A percentile compares a stretch with the other conserved stretches of the same genome.
Conservation (phyloP, 1,284 basidiomycete species). For the Cryptococcus sp. region DNA sequence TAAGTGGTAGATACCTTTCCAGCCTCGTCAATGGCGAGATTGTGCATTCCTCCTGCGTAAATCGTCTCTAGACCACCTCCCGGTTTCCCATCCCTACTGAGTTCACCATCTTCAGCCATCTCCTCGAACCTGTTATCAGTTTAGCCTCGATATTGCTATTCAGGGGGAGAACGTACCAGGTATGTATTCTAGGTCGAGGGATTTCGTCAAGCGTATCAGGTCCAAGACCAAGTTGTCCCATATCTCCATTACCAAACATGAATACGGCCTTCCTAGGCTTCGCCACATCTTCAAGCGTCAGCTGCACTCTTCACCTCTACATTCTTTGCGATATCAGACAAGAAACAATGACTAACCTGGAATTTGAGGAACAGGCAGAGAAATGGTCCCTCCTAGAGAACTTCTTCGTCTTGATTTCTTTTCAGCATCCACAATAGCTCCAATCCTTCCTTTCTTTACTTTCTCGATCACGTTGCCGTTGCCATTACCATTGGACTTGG, state of each 20-base stretch:
- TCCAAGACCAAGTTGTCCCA: constrained; percentile 83
- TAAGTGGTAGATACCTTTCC: constrained; percentile 63
- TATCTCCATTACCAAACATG: constrained; percentile 76
- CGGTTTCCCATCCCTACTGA: constrained; percentile 52
- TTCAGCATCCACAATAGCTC: constrained; percentile 18
- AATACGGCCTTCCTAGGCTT: constrained; percentile 54
- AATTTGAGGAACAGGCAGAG: constrained; percentile 30
- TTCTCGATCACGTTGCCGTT: constrained; percentile 5
- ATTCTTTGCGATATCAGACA: no score
- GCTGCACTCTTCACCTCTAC: background rate
- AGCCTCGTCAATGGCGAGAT: constrained; percentile 73
- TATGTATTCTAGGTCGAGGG: constrained; percentile 63
- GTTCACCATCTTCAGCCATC: constrained; percentile 42
- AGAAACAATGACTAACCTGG: constrained; percentile 19
- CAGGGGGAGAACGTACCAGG: constrained; percentile 35
- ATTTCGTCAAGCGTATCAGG: constrained; percentile 63
- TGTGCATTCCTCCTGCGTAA: constrained; percentile 78
- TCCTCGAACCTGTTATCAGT: constrained; percentile 41
- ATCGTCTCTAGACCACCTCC: constrained; percentile 66
- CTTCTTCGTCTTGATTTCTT: constrained; percentile 19
- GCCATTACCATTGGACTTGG: background rate
- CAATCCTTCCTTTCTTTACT: constrained; percentile 23
- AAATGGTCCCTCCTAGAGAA: constrained; percentile 13
- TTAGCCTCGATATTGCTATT: background rate
- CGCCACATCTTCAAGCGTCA: constrained; percentile 10